A percentile compares a stretch with the other conserved stretches of the same genome.
Evolutionary conservation across 305 asterid genomes (phyloP).

Genomic region (Plantago coronopus): DNA sequence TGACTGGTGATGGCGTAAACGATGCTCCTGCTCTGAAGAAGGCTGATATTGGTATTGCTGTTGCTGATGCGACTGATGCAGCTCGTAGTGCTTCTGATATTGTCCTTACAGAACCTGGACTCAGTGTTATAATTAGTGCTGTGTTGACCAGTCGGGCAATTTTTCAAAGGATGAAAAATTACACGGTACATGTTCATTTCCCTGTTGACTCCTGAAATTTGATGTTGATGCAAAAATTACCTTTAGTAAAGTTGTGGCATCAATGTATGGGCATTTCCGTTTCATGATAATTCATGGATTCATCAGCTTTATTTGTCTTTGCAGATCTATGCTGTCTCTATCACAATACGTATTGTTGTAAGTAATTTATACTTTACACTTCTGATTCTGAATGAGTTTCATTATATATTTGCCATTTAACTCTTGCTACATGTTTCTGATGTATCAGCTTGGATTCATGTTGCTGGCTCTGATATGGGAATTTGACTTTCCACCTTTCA

Average conservation of each 20-base stretch:
- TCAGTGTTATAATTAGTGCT: constrained; percentile 95
- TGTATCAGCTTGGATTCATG: constrained; percentile 93
- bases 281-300: constrained; percentile 11
- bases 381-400: background rate
- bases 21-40: constrained; percentile 98
- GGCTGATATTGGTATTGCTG: constrained; percentile 98
- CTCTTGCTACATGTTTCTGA: background rate
- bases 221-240: background rate
- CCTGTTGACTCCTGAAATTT: background rate
- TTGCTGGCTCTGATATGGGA: constrained; percentile 88
- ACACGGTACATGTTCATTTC: constrained; percentile 52
- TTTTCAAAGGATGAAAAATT: constrained; percentile 98
- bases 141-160: constrained; percentile 97
- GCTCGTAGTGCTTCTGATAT: constrained; percentile 99
- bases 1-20: constrained; percentile 99
- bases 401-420: background rate
- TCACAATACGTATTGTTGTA: constrained; percentile 99
- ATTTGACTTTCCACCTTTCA: constrained; percentile 96
- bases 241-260: no score
- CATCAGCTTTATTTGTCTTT: constrained; percentile 15
- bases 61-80: constrained; percentile 98
- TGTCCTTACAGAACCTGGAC: constrained; percentile 98
- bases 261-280: background rate
- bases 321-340: constrained; percentile 98
- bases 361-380: constrained; percentile 22